Percentiles rank a stretch among this genome's conserved stretches.
These are phyloP conservation scores for Prinsepia uniflora DNA, from an alignment of 306 rosid genomes.

Conservation along the genomic window DNA sequence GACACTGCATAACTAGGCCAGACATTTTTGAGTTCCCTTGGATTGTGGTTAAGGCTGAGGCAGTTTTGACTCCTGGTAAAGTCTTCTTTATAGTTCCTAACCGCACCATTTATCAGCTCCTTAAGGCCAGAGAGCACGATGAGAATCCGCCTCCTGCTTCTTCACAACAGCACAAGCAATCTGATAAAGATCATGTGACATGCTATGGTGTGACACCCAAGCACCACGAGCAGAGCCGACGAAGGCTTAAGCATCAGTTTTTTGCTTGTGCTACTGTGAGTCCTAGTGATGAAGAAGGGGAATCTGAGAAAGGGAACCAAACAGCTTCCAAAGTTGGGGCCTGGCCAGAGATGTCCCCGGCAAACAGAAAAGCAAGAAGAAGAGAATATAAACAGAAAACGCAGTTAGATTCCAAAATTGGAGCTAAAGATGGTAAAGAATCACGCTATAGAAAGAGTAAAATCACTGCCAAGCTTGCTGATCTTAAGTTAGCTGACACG, in stretches of 20 bases:
- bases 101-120: constrained; percentile 44
- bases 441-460: not conserved
- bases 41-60: constrained; percentile 64
- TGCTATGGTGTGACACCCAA: constrained; percentile 31
- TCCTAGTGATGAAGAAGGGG: constrained; percentile 3
- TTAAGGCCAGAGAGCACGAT: constrained; percentile 30
- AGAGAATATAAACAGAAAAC: constrained; percentile 9
- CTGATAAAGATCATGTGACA: not conserved
- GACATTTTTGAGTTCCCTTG: constrained; percentile 64
- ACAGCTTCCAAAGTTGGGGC: not conserved
- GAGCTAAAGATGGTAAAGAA: constrained; percentile 9
- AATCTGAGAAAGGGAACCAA: not conserved
- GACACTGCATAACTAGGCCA: constrained; percentile 60
- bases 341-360: constrained; percentile 2
- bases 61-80: constrained; percentile 50
- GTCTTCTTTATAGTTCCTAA: constrained; percentile 61
- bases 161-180: not conserved
- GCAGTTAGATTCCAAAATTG: constrained; percentile 2
- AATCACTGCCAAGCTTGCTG: not conserved
- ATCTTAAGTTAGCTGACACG: not conserved
- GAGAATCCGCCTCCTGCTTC: constrained; percentile 6
- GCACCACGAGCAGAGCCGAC: not conserved
- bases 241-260: constrained; percentile 1
- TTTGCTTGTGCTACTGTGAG: constrained; percentile 8
- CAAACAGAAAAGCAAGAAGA: not conserved